Percentiles rank a stretch among this genome's conserved stretches.
These are phyloP conservation scores for Carex arenaria DNA, from an alignment of 202 grass and related monocot genomes.

Conservation along the genomic window DNA sequence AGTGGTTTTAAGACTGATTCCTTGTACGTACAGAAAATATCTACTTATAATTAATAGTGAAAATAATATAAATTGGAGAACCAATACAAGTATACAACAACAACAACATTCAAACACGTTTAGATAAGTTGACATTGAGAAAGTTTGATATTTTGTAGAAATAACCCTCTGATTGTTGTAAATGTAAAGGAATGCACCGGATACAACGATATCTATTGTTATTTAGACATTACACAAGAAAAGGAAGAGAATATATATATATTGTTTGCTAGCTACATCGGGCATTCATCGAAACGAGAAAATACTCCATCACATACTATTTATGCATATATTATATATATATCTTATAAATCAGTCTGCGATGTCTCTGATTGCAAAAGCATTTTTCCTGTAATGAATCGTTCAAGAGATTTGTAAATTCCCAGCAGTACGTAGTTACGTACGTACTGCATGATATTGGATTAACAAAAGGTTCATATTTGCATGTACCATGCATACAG, in stretches of 20 bases:
- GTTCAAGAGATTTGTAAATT: background rate
- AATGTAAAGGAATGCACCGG: background rate
- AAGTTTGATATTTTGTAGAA: background rate
- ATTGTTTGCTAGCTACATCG: too few species aligned
- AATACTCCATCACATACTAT: background rate
- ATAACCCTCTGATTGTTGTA: background rate
- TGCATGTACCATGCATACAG: background rate
- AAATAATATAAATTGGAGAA: background rate
- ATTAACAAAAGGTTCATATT: background rate
- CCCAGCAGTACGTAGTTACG: background rate
- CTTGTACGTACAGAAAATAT: background rate
- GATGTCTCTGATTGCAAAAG: background rate
- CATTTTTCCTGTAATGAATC: background rate
- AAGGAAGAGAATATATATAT: background rate
- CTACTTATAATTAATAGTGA: background rate
- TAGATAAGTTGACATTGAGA: constrained; percentile 3
- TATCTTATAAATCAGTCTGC: background rate
- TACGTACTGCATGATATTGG: background rate
- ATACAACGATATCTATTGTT: background rate
- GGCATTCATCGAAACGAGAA: background rate
- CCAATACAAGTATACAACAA: background rate
- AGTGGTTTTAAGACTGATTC: background rate
- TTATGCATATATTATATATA: background rate
- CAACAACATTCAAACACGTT: background rate
- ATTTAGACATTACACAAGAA: background rate